These are phyloP conservation scores for Diaporthe sp. DNA, from an alignment of 2,329 filamentous ascomycete species.

Conservation along the genomic window DNA sequence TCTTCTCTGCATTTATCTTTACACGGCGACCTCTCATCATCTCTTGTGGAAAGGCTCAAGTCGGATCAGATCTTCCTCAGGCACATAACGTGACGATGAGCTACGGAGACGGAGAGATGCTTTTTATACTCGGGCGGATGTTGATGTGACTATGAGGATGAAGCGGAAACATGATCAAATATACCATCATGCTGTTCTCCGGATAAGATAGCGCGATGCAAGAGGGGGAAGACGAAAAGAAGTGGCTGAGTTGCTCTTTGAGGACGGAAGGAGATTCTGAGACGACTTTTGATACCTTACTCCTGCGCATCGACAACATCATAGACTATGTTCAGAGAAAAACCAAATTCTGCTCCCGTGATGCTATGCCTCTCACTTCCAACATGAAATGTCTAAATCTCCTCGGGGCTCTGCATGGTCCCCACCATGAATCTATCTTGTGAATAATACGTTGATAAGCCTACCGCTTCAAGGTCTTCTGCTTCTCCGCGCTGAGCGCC, in stretches of 20 bases:
- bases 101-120: conserved; percentile 23
- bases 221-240: conserved; percentile 7
- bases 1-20: conserved; percentile 33
- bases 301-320: conserved; percentile 34
- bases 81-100: conserved; percentile 36
- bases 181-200: conserved; percentile 21
- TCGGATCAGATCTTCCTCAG: conserved; percentile 20
- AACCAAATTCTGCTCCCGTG: conserved; percentile 25
- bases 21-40: conserved; percentile 17
- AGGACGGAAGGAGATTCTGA: conserved; percentile 19
- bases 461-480: conserved; percentile 76
- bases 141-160: conserved; percentile 26
- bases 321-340: conserved; percentile 37
- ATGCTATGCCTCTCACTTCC: background rate
- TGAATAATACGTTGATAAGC: background rate
- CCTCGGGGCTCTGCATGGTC: background rate
- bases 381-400: background rate
- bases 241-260: conserved; percentile 16
- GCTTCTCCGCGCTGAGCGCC: conserved; percentile 93
- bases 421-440: background rate
- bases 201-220: conserved; percentile 12
- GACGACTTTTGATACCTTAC: conserved; percentile 26
- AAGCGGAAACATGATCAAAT: conserved; percentile 25
- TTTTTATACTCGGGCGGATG: conserved; percentile 37
- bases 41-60: conserved; percentile 12